Evolutionary conservation across 108 stramenopile species (phyloP).

Genomic region (Cyclostephanos invisitatus): DNA sequence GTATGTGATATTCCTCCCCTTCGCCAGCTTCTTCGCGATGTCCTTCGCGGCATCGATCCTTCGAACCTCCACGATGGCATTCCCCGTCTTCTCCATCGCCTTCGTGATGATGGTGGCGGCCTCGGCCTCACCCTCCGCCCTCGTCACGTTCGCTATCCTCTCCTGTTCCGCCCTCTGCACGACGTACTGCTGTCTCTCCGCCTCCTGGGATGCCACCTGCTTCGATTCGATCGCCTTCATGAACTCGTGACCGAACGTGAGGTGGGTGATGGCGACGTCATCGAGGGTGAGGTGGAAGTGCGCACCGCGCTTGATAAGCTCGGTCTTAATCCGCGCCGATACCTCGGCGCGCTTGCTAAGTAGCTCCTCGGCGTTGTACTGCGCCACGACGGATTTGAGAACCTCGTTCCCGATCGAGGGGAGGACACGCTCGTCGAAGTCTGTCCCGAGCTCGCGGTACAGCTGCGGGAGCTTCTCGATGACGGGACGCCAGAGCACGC

Average conservation of each 20-base stretch:
- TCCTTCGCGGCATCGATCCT: conserved; percentile 99
- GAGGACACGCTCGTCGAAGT: conserved; percentile 99
- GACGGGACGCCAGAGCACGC: conserved; percentile 97
- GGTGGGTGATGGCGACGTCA: conserved; percentile 99
- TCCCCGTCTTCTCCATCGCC: conserved; percentile 95
- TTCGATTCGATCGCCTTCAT: conserved; percentile 99
- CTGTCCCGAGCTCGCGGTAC: conserved; percentile 93
- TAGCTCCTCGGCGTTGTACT: conserved; percentile 99
- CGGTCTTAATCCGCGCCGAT: conserved; percentile 88
- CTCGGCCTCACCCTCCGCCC: conserved; percentile 99
- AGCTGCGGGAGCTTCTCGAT: conserved; percentile 90
- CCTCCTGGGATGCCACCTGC: conserved; percentile 99
- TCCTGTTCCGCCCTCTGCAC: conserved; percentile 98
- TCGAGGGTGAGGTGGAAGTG: conserved; percentile 97
- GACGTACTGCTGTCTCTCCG: conserved; percentile 98
- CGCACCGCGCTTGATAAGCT: conserved; percentile 91
- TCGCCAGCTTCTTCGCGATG: conserved; percentile 94
- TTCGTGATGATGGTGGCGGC: conserved; percentile 96
- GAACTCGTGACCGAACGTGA: conserved; percentile 98
- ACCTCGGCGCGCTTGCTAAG: conserved; percentile 97
- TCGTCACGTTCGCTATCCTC: conserved; percentile 94
- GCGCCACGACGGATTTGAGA: conserved; percentile 98
- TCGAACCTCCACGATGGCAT: conserved; percentile 97
- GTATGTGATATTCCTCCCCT: conserved; percentile 94
- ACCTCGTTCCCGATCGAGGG: conserved; percentile 99